Percentiles rank a stretch among this genome's conserved stretches.
These are phyloP conservation scores for Penicillium psychrofluorescens DNA, from an alignment of 495 filamentous ascomycete genomes.

Conservation along the genomic window DNA sequence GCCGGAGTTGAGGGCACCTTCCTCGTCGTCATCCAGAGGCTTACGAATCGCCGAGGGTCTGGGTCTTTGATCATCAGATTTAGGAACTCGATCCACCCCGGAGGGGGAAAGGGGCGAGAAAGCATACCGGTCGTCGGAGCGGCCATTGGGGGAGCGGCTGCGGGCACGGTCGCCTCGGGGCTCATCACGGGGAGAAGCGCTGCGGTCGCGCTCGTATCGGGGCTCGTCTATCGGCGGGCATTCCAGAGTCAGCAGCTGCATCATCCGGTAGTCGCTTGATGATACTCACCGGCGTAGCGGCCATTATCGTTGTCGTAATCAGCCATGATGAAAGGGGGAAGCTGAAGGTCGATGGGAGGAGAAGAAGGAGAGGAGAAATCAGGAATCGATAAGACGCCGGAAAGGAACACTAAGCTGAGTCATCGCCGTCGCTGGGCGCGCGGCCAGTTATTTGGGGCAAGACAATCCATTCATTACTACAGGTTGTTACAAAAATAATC, in stretches of 20 bases:
- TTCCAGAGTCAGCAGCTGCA: no score
- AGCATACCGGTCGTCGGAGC: constrained; percentile 67
- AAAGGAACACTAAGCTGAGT: constrained; percentile 10
- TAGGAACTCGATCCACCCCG: neutral
- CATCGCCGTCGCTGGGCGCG: no score
- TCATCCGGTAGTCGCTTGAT: neutral
- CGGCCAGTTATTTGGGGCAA: no score
- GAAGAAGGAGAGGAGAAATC: constrained; percentile 15
- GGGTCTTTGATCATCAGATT: neutral
- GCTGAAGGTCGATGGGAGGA: constrained; percentile 9
- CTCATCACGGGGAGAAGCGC: constrained; percentile 80
- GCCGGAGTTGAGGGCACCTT: constrained; percentile 79
- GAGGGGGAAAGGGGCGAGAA: neutral
- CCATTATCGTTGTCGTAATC: constrained; percentile 85
- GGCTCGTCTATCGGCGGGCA: constrained; percentile 53
- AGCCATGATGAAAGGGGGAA: constrained; percentile 31
- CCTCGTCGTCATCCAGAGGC: constrained; percentile 59
- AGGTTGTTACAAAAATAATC: no score
- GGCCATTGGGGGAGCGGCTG: constrained; percentile 67
- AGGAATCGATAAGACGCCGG: constrained; percentile 18
- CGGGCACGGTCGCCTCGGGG: constrained; percentile 67
- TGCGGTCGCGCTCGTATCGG: constrained; percentile 81
- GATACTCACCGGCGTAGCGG: constrained; percentile 72
- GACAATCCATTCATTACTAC: no score
- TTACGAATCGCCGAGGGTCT: constrained; percentile 24